phyloP scores from a whole-genome alignment of 495 filamentous ascomycete species.

The Penicillium cosmopolitanum region DNA sequence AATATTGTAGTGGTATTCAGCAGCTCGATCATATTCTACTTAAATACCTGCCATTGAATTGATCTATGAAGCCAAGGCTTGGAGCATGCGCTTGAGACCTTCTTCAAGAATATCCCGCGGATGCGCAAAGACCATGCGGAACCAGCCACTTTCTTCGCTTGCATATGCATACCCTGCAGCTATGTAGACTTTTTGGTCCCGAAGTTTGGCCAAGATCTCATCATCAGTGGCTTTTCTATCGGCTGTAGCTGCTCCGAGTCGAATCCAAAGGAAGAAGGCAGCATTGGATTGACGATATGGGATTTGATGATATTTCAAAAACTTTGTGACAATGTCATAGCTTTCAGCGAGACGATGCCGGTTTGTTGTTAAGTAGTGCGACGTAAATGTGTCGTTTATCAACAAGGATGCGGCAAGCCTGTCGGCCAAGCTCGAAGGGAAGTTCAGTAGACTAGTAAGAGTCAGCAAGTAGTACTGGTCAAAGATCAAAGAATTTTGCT shows the following conservation, averaged over 20 bases:
- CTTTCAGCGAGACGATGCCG: constrained; percentile 10
- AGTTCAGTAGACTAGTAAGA: constrained; percentile 13
- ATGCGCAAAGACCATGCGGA: constrained; percentile 24
- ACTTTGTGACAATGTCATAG: constrained; percentile 10
- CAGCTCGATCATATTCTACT: too few species aligned
- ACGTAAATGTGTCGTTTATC: constrained; percentile 13
- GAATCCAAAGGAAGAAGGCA: constrained; percentile 22
- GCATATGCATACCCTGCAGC: constrained; percentile 15
- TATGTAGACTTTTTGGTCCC: constrained; percentile 19
- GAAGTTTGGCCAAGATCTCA: constrained; percentile 17
- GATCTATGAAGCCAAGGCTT: neutral
- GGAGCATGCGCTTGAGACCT: constrained; percentile 15
- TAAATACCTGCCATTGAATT: neutral
- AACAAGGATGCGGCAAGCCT: constrained; percentile 11
- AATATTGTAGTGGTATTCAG: too few species aligned
- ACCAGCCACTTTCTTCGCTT: constrained; percentile 21
- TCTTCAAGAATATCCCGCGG: constrained; percentile 18
- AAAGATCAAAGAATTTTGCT: neutral
- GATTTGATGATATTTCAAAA: constrained; percentile 15
- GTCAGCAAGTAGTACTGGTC: too few species aligned
- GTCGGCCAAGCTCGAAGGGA: constrained; percentile 23
- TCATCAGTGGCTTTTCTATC: neutral
- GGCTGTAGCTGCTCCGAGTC: constrained; percentile 8
- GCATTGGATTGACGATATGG: constrained; percentile 18
- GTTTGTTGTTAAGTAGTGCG: constrained; percentile 8